Evolutionary conservation across 495 filamentous ascomycete genomes (phyloP).

Genomic region (Neurospora sp.): DNA sequence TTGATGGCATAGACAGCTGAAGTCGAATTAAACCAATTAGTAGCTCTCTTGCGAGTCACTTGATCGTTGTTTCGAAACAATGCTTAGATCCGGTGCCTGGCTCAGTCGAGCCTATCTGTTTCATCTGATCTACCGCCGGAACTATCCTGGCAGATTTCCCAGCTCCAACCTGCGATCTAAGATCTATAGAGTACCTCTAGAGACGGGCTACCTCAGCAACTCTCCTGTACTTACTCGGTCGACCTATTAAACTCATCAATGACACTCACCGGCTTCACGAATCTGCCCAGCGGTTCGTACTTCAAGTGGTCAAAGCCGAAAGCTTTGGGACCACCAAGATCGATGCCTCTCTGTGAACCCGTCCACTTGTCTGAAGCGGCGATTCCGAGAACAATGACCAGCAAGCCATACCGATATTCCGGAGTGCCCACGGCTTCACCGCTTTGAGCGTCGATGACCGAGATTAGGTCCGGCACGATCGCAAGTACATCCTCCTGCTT

Average conservation of each 20-base stretch:
- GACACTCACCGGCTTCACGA: constrained; percentile 39
- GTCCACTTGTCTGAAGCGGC: constrained; percentile 49
- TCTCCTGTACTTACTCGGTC: background rate
- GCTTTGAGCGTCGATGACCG: constrained; percentile 48
- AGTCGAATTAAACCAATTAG: background rate
- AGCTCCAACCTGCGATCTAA: background rate
- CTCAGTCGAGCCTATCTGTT: background rate
- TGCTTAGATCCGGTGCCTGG: background rate
- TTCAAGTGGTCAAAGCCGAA: constrained; percentile 42
- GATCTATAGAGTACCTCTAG: background rate
- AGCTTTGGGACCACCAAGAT: constrained; percentile 41
- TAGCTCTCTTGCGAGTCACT: background rate
- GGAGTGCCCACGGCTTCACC: constrained; percentile 51
- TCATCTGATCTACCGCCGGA: background rate
- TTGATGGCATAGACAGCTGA: background rate
- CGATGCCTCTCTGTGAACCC: constrained; percentile 35
- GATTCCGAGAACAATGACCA: constrained; percentile 47
- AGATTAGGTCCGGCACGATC: constrained; percentile 51
- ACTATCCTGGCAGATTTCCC: background rate
- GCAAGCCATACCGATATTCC: constrained; percentile 50
- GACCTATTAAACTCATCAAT: constrained; percentile 38
- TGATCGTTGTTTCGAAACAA: background rate
- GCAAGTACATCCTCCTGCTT: constrained; percentile 40
- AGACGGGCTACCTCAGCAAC: background rate
- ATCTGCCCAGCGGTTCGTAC: constrained; percentile 38